A percentile compares a stretch with the other conserved stretches of the same genome.
Conservation (phyloP, 2,329 filamentous ascomycete species). For the Talaromyces islandicus region DNA sequence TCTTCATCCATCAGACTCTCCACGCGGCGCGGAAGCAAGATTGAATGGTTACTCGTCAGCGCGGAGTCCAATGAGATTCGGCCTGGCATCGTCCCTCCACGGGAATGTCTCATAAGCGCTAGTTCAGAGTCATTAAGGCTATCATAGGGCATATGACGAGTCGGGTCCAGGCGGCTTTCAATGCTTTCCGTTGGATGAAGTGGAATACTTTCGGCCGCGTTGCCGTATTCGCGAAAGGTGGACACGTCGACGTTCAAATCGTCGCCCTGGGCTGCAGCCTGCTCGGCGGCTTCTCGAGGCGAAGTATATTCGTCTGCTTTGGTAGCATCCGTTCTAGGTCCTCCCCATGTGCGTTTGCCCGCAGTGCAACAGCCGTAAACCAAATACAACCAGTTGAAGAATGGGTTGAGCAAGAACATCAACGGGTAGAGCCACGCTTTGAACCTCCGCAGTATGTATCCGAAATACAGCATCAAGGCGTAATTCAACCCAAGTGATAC, state of each 20-base stretch:
- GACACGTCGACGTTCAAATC: slow-evolving; percentile 86
- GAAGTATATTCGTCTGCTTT: slow-evolving; percentile 70
- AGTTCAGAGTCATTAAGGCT: slow-evolving; percentile 63
- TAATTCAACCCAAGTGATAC: slow-evolving; percentile 91
- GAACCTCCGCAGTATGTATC: slow-evolving; percentile 74
- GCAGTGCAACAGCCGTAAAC: slow-evolving; percentile 94
- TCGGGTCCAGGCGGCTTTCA: slow-evolving; percentile 48
- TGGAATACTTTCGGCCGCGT: slow-evolving; percentile 45
- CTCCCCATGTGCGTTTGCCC: slow-evolving; percentile 91
- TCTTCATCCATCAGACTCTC: slow-evolving; percentile 75
- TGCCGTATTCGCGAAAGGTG: slow-evolving; percentile 57
- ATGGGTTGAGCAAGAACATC: slow-evolving; percentile 93
- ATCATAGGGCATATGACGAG: slow-evolving; percentile 67
- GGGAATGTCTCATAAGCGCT: slow-evolving; percentile 47
- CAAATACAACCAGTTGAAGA: slow-evolving; percentile 99
- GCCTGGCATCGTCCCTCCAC: too few species aligned
- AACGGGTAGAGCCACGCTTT: slow-evolving; percentile 93
- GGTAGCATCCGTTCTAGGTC: slow-evolving; percentile 82
- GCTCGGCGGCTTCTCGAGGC: slow-evolving; percentile 75
- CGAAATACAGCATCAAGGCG: slow-evolving; percentile 94
- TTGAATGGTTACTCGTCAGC: slow-evolving; percentile 54
- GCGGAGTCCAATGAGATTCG: slow-evolving; percentile 64
- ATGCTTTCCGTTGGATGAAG: slow-evolving; percentile 69
- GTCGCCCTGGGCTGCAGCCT: slow-evolving; percentile 71
- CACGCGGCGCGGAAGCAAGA: slow-evolving; percentile 62